Base-by-base conservation (phyloP, 2,329 filamentous ascomycete species). In the Aspergillus pseudoviridinutans region DNA sequence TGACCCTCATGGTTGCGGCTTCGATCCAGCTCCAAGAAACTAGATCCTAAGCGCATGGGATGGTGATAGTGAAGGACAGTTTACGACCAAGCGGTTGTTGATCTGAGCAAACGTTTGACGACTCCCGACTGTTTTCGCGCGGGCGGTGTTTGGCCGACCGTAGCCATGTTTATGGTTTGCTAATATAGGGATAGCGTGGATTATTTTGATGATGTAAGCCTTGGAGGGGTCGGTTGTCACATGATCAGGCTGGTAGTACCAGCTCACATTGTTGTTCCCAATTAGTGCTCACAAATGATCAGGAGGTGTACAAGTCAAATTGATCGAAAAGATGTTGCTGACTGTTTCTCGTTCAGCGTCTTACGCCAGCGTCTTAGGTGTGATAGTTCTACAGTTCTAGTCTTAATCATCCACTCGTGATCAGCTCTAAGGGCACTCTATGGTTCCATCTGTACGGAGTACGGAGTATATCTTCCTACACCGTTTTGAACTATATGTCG, bases 1-100 rank as follows among this genome's bases (percentile, higher is more conserved):
- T 75, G 63, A 80, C 78, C 71, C 76, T 74, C 78, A 80, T 80
- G 61, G 56, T 74, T 70, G 65, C 68, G 63, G 66, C 65, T 65
- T 66, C 64, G 58, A 60, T 58, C 58, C 62, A 59, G 59, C 60
- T 57, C 59, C 32, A 59, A 60, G 65, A 61, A 64, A 67, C 66
- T 68, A 64, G 64, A 62, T 55, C 59, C 59, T 63, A 61, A 64
- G 64, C 62, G 64, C 68, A 71, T 73, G 57, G 61, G 64, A 64
- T 51, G 54, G 61, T 57, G 59, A 62, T 27, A 27, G 56, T 50
- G 61, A 47, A 24, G 44, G 44, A 47, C 22, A 27, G 44, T 12
- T 14, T 24, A 54, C 44, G 50, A 28, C 51, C 29, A 47, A 44
- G 35, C 46, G 28, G 47, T n/a, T 25, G 54, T 50, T 50, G 53